phyloP scores from a whole-genome alignment of 2,329 filamentous ascomycete species.

The Beauveria brongniartii region DNA sequence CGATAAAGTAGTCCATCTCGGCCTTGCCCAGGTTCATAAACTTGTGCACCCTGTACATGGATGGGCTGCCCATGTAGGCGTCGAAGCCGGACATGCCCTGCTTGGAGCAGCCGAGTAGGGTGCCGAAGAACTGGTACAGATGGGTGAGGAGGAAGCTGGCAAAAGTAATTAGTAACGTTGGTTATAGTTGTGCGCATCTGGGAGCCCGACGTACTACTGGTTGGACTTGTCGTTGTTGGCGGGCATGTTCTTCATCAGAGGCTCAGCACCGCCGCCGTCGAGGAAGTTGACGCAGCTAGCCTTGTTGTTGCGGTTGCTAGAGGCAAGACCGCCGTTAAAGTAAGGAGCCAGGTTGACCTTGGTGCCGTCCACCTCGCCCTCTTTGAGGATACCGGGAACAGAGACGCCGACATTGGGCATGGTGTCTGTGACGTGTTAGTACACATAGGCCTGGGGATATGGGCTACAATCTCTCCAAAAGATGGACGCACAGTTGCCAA shows the following conservation, averaged over 20 bases:
- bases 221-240: slow-evolving; percentile 40
- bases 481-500: slow-evolving; percentile 45
- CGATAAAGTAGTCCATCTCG: slow-evolving; percentile 51
- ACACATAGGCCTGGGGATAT: background rate
- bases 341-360: slow-evolving; percentile 51
- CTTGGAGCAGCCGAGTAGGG: slow-evolving; percentile 46
- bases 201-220: slow-evolving; percentile 42
- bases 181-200: background rate
- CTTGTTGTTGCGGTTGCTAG: slow-evolving; percentile 41
- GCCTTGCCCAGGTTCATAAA: slow-evolving; percentile 48
- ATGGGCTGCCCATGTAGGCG: slow-evolving; percentile 36
- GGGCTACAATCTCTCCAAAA: no score
- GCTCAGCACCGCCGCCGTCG: slow-evolving; percentile 48
- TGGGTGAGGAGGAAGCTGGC: slow-evolving; percentile 49
- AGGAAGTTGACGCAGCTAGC: slow-evolving; percentile 51
- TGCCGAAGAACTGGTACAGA: slow-evolving; percentile 54
- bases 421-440: slow-evolving; percentile 33
- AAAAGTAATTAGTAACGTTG: background rate
- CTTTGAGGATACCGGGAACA: slow-evolving; percentile 50
- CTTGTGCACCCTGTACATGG: slow-evolving; percentile 47
- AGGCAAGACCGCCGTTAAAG: slow-evolving; percentile 47
- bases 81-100: slow-evolving; percentile 42
- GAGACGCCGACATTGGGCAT: slow-evolving; percentile 41
- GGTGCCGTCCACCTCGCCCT: slow-evolving; percentile 39
- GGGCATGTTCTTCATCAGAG: slow-evolving; percentile 47